Base-by-base conservation (phyloP, 768 basidiomycete species). In the Austroboletus eburneus region DNA sequence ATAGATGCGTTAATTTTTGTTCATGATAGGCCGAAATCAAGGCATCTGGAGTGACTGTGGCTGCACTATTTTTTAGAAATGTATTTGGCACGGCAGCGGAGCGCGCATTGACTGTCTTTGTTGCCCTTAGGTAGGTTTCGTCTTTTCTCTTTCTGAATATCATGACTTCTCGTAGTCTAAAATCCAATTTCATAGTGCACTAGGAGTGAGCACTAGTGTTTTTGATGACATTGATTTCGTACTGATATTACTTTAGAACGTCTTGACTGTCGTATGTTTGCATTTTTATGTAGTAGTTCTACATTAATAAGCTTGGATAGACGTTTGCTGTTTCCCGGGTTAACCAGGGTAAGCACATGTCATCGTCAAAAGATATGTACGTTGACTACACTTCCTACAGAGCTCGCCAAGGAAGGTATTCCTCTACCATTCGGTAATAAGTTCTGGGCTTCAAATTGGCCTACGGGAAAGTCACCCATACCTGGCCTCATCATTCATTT, bases 361-460 rank as follows among this genome's bases (percentile, higher is more conserved):
- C 27, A 5, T 5, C 12, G 27, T 27, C 27, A 27, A 27, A n/a
- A n/a, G n/a, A n/a, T n/a, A n/a, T n/a, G n/a, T n/a, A n/a, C n/a
- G n/a, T n/a, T n/a, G n/a, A n/a, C n/a, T n/a, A n/a, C n/a, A n/a
- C n/a, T n/a, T n/a, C n/a, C n/a, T n/a, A 25, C 43, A 75, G 80
- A 81, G 43, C 72, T 82, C 5, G 80, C 80, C 5, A 82, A 82
- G 50, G 80, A 80, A 56, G 80, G 80, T 2, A 65, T 81, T n/a
- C 79, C 79, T 10, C 69, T 81, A 0, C 79, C 79, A 0, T 79
- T 79, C 43, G 77, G 77, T 2, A 80, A 76, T 51, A 70, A 60
- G 21, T 77, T 81, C 54, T 80, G 78, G 79, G 80, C 80, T 1
- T 78, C 77, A 1, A 81, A 80, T 55, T 79, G 78, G 79, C 78